Conservation (phyloP, 140 eudicot species). For the Oenanthe javanica region DNA sequence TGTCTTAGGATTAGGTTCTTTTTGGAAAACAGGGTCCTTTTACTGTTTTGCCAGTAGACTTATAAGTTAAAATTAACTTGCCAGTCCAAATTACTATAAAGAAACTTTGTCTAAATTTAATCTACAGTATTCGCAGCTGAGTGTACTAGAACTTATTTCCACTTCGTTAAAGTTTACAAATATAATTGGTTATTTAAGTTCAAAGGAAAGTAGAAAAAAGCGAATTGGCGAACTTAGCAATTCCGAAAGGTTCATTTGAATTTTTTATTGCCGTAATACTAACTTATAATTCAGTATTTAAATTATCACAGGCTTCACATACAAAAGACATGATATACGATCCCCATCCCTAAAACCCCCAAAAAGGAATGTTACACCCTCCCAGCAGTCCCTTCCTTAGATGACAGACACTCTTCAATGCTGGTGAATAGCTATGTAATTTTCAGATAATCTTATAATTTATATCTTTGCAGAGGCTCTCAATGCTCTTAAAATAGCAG, state of each 20-base stretch:
- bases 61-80: neutral
- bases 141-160: neutral
- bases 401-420: neutral
- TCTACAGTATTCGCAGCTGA: neutral
- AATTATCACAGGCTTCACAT: no score
- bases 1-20: neutral
- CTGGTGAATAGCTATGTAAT: neutral
- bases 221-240: neutral
- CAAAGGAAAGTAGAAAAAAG: neutral
- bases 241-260: neutral
- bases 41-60: neutral
- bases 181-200: neutral
- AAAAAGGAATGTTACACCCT: neutral
- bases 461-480: constrained; percentile 64
- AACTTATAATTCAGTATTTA: no score
- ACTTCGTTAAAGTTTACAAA: neutral
- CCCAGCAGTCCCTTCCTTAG: neutral
- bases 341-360: neutral
- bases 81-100: neutral
- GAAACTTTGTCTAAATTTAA: neutral
- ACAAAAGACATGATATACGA: neutral
- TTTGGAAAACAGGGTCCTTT: neutral
- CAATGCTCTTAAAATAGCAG: constrained; percentile 73
- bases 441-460: constrained; percentile 5
- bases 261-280: neutral